Conservation (phyloP, 225 moss, liverwort and hornwort species). For the Bryum argenteum region DNA sequence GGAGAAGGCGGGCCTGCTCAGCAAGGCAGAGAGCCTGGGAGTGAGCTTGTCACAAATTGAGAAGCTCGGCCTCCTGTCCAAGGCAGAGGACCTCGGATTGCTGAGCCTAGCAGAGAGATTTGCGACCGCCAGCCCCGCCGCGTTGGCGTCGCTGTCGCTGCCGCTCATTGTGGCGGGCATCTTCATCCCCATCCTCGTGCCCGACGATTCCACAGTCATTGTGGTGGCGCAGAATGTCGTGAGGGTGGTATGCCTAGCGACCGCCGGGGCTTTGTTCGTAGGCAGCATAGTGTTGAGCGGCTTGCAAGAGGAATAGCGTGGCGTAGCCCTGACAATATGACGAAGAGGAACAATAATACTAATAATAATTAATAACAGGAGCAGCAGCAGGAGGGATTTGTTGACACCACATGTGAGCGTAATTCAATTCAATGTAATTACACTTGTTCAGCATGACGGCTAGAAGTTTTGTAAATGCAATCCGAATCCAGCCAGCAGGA, state of each 20-base stretch:
- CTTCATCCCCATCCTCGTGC: slow-evolving; percentile 65
- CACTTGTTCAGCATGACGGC: slow-evolving; percentile 10
- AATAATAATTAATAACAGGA: slow-evolving; percentile 25
- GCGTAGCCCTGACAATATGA: background rate
- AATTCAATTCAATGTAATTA: background rate
- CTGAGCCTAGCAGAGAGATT: slow-evolving; percentile 83
- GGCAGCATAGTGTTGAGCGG: slow-evolving; percentile 74
- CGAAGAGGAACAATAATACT: no score
- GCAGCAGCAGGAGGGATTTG: slow-evolving; percentile 8
- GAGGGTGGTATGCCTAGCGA: slow-evolving; percentile 55
- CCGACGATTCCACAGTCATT: slow-evolving; percentile 58
- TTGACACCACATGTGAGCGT: slow-evolving; percentile 18
- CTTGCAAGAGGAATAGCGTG: slow-evolving; percentile 75
- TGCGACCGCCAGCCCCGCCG: slow-evolving; percentile 69
- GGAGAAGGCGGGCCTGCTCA: slow-evolving; percentile 86
- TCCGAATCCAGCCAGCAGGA: slow-evolving; percentile 19
- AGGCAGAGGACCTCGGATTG: slow-evolving; percentile 89
- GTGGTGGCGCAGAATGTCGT: slow-evolving; percentile 65
- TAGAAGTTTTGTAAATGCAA: slow-evolving; percentile 19
- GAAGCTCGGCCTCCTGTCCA: slow-evolving; percentile 84
- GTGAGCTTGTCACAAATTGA: slow-evolving; percentile 83
- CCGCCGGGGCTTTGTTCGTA: slow-evolving; percentile 69
- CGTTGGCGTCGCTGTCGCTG: slow-evolving; percentile 71
- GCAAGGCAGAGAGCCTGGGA: slow-evolving; percentile 88
- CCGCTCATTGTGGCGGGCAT: slow-evolving; percentile 70